Conservation (phyloP, 208 protist species). For the Herpetomonas samuelpessoai region DNA sequence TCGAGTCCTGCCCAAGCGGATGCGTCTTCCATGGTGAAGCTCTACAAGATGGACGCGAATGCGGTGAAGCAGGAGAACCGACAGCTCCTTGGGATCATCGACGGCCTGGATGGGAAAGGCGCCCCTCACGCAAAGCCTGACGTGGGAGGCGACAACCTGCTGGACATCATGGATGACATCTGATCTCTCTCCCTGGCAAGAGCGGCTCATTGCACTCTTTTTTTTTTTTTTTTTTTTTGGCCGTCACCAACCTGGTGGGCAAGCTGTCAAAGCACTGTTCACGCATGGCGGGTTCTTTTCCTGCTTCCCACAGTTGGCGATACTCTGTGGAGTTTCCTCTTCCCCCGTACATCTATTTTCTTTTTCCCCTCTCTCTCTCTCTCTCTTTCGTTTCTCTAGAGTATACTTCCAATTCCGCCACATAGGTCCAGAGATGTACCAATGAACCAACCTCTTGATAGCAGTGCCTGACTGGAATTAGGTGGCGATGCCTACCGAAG, state of each 20-base stretch:
- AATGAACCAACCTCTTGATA: too few relatives aligned
- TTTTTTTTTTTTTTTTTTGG: background rate
- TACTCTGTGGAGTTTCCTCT: too few relatives aligned
- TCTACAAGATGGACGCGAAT: constrained; percentile 30
- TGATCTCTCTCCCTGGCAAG: constrained; percentile 12
- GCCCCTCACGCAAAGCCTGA: background rate
- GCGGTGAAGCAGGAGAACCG: constrained; percentile 50
- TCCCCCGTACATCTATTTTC: too few relatives aligned
- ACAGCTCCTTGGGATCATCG: constrained; percentile 50
- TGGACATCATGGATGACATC: constrained; percentile 87
- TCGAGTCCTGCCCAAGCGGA: background rate
- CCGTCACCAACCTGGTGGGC: background rate
- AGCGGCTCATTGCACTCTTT: background rate
- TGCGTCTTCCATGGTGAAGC: constrained; percentile 7
- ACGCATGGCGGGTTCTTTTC: too few relatives aligned
- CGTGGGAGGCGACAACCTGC: constrained; percentile 26
- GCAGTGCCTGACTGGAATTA: too few relatives aligned
- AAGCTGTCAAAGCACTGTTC: too few relatives aligned
- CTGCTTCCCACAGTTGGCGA: too few relatives aligned
- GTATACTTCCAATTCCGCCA: background rate
- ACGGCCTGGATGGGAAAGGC: constrained; percentile 20
- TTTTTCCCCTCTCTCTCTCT: constrained; percentile 21
- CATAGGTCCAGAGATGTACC: too few relatives aligned
- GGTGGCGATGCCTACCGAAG: too few relatives aligned
- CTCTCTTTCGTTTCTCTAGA: constrained; percentile 15